Evolutionary conservation across 2,329 filamentous ascomycete genomes (phyloP), one percentile per base, ranked within the genome.

Genomic region (Zopfia rhizophila): DNA sequence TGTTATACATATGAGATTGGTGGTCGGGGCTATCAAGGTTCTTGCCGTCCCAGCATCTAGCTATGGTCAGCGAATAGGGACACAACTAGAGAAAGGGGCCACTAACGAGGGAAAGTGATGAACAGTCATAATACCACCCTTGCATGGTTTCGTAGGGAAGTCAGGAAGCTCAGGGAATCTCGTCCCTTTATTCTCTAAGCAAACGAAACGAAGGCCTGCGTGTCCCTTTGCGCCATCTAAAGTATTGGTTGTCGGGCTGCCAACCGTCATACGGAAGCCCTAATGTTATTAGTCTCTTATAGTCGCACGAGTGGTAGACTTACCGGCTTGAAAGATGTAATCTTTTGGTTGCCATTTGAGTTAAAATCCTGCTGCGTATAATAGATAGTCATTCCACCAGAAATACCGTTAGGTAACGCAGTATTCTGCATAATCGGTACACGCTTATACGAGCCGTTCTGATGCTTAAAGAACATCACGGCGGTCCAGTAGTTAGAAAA

Each of bases 41-140:
- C 42, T 73, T 70, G 30, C 85, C 86, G 69, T 90, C 81, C 79
- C 88, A 89, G 78, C 87, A 90, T 38, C 52, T 57, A 36, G 10
- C 24, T 18, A 25, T 17, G 7, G 24, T 47, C 28, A 52, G 38
- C 42, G 32, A 47, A 56, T 32, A 22, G 13, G 24, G 12, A 37
- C 18, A 37, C 18, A 24, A 24, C 7, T 25, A 31, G 12, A 29
- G 21, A 18, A 13, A 19, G 7, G 35, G 27, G 21, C 7, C 2
- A 51, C 53, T 37, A 50, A 62, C 25, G 59, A 29, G 2, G 55
- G 60, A 31, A 63, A 65, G 40, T 64, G 60, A 22, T 63, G 58
- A 2, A 59, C 57, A 7, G 58, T 61, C 61, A 65, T 61, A 46
- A 65, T 65, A 3, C 61, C 61, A 16, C 48, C 56, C 31, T 53